Evolutionary conservation across 768 basidiomycete genomes (phyloP).

Genomic region (Auriscalpium vulgare): DNA sequence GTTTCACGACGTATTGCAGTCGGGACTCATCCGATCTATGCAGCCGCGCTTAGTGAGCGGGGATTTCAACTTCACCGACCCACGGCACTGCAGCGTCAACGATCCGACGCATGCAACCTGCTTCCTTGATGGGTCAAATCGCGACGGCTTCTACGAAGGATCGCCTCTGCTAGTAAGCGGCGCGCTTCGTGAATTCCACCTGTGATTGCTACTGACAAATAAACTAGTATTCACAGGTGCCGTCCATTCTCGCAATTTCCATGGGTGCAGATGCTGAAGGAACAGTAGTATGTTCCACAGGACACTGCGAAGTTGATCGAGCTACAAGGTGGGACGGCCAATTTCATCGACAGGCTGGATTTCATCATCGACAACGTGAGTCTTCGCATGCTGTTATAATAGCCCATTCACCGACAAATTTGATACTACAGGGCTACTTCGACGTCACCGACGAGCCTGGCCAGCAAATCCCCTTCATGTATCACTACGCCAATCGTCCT

Average conservation of each 20-base stretch:
- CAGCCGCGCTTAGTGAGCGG: conserved; percentile 51
- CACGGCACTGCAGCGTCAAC: conserved; percentile 57
- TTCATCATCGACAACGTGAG: conserved; percentile 48
- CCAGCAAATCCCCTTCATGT: conserved; percentile 64
- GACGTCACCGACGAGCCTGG: conserved; percentile 59
- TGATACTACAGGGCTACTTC: conserved; percentile 39
- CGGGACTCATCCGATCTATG: background rate
- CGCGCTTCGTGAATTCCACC: no score
- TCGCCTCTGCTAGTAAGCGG: conserved; percentile 49
- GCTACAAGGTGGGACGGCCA: conserved; percentile 49
- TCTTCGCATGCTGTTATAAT: background rate
- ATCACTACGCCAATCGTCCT: conserved; percentile 57
- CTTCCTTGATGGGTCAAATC: conserved; percentile 45
- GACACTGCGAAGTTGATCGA: conserved; percentile 55
- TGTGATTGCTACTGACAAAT: no score
- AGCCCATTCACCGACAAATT: background rate
- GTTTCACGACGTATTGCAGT: background rate
- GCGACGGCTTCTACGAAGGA: conserved; percentile 60
- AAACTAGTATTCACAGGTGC: no score
- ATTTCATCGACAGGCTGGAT: conserved; percentile 47
- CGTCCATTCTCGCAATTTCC: background rate
- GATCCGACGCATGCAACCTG: conserved; percentile 51
- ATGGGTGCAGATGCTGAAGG: background rate
- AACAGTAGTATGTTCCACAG: conserved; percentile 49
- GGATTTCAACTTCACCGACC: conserved; percentile 57